These are phyloP conservation scores for Spergularia marina DNA, from an alignment of 148 eudicot genomes.

Conservation along the genomic window DNA sequence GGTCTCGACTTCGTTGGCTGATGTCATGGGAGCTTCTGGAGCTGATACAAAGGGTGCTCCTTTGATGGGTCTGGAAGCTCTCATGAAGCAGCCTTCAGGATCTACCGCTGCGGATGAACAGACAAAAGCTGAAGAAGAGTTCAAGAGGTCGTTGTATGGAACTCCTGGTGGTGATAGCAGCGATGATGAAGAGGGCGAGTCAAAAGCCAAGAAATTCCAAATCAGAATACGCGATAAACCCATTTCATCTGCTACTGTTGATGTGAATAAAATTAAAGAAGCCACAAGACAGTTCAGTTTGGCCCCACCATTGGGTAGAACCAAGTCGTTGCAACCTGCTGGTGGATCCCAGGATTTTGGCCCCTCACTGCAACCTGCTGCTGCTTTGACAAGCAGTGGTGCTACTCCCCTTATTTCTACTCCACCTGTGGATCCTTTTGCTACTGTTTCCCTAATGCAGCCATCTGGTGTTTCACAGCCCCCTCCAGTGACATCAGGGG, in stretches of 20 bases:
- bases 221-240: conserved; percentile 86
- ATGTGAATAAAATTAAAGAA: conserved; percentile 91
- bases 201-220: conserved; percentile 65
- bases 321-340: conserved; percentile 55
- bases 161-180: conserved; percentile 76
- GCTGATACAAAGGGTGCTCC: conserved; percentile 50
- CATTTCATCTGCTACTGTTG: conserved; percentile 67
- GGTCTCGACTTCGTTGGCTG: conserved; percentile 34
- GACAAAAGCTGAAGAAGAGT: conserved; percentile 91
- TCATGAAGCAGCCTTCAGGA: conserved; percentile 45
- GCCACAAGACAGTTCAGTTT: conserved; percentile 90
- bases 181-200: conserved; percentile 83
- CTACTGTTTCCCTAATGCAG: conserved; percentile 44
- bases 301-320: conserved; percentile 72
- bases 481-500: conserved; percentile 41
- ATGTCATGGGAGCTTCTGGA: conserved; percentile 37
- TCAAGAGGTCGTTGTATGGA: conserved; percentile 79
- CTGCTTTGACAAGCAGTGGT: conserved; percentile 32
- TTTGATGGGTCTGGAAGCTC: conserved; percentile 75
- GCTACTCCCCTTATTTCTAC: conserved; percentile 46
- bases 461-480: conserved; percentile 50
- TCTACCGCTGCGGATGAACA: conserved; percentile 71
- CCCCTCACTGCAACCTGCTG: conserved; percentile 43
- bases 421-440: conserved; percentile 66
- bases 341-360: conserved; percentile 60